A percentile compares a stretch with the other conserved stretches of the same genome.
Evolutionary conservation across 2,329 filamentous ascomycete species (phyloP).

Genomic region (Exophiala xenobiotica): DNA sequence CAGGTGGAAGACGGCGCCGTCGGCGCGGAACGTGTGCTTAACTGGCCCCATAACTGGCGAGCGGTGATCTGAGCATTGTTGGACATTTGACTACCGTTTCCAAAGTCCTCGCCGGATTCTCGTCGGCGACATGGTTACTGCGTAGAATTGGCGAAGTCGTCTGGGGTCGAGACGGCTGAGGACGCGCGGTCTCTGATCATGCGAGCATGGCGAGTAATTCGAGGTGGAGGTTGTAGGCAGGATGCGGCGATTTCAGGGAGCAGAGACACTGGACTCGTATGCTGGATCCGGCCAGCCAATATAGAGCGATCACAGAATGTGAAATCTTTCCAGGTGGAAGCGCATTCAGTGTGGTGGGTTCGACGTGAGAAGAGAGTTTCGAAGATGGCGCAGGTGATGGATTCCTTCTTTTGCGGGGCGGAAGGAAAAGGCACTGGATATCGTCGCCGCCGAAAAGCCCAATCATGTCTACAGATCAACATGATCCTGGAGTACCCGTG

Average conservation of each 20-base stretch:
- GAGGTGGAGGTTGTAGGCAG: no score
- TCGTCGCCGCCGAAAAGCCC: background rate
- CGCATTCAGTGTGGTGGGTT: no score
- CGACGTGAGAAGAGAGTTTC: background rate
- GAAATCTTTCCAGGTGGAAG: no score
- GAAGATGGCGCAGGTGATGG: background rate
- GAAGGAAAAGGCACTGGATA: background rate
- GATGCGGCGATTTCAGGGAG: no score
- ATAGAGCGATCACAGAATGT: no score
- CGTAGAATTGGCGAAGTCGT: slow-evolving; percentile 18
- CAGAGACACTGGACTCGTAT: no score
- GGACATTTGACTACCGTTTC: slow-evolving; percentile 26
- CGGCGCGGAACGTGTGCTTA: slow-evolving; percentile 34
- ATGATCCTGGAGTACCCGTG: no score
- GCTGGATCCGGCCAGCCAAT: no score
- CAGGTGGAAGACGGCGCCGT: slow-evolving; percentile 41
- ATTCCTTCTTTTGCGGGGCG: background rate
- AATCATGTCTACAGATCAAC: no score
- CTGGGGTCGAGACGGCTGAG: slow-evolving; percentile 16
- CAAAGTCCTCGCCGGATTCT: slow-evolving; percentile 1
- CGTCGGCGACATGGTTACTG: slow-evolving; percentile 17
- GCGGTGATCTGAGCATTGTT: slow-evolving; percentile 24
- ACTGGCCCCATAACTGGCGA: slow-evolving; percentile 30
- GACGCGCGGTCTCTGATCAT: slow-evolving; percentile 14
- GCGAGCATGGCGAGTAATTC: background rate